These are phyloP conservation scores for Akanthomyces uredinophilus DNA, from an alignment of 2,329 filamentous ascomycete genomes.

Conservation along the genomic window DNA sequence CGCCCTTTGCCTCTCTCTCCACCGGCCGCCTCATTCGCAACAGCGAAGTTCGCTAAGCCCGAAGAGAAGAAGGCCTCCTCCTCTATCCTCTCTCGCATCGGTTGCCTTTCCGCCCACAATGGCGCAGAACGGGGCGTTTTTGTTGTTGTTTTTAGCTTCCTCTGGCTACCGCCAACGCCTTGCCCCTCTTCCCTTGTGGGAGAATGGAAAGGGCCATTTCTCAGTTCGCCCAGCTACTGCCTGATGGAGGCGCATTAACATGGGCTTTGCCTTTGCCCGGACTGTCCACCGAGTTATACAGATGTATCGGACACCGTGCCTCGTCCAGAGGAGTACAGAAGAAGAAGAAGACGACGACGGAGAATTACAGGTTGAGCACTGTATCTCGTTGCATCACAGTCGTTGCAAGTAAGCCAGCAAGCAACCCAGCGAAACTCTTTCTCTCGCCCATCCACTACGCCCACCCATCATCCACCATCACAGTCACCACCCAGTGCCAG, in stretches of 20 bases:
- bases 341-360: background rate
- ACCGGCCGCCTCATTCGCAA: background rate
- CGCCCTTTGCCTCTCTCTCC: background rate
- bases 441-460: background rate
- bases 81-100: background rate
- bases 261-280: background rate
- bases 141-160: background rate
- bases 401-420: constrained; percentile 3
- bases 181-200: too few species aligned
- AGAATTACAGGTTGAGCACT: background rate
- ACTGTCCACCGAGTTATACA: background rate
- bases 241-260: background rate
- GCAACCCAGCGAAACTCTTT: constrained; percentile 1
- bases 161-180: background rate
- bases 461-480: background rate
- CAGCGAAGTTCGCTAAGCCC: background rate
- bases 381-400: background rate
- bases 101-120: constrained; percentile 2
- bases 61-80: background rate
- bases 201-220: too few species aligned
- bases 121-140: constrained; percentile 2
- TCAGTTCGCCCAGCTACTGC: background rate
- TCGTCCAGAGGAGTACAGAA: background rate
- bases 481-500: too few species aligned
- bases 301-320: background rate